Evolutionary conservation across 208 protist species (phyloP).

Genomic region (Tetramitus jugosus): DNA sequence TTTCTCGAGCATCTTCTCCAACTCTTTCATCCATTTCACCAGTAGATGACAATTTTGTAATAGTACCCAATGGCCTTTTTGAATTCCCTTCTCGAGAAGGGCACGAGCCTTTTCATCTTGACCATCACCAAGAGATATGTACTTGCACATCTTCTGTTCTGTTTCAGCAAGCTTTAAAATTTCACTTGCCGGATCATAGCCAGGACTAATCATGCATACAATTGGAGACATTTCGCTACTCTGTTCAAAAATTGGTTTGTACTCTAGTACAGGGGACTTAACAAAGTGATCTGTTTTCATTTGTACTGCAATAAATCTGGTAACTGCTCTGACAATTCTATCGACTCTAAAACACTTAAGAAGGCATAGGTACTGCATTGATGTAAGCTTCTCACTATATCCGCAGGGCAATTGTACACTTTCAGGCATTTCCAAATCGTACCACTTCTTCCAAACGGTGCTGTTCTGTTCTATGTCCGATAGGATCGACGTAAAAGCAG

Average conservation of each 20-base stretch:
- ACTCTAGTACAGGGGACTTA: conserved; percentile 78
- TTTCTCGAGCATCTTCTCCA: conserved; percentile 94
- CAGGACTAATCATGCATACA: conserved; percentile 95
- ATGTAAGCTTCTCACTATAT: conserved; percentile 56
- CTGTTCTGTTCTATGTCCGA: conserved; percentile 55
- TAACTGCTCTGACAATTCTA: conserved; percentile 82
- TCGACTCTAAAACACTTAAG: conserved; percentile 93
- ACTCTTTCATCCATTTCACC: conserved; percentile 89
- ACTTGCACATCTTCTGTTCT: conserved; percentile 84
- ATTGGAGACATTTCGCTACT: conserved; percentile 82
- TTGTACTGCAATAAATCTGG: conserved; percentile 79
- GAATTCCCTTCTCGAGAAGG: conserved; percentile 82
- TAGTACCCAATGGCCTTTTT: conserved; percentile 95
- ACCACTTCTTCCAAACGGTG: conserved; percentile 79
- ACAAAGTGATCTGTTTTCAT: conserved; percentile 86
- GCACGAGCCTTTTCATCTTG: conserved; percentile 90
- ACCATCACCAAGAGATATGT: conserved; percentile 92
- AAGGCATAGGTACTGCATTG: conserved; percentile 85
- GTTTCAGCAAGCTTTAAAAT: conserved; percentile 92
- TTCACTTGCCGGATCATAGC: conserved; percentile 93
- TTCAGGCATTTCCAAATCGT: conserved; percentile 80
- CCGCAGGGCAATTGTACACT: conserved; percentile 38
- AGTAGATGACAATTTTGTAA: conserved; percentile 98
- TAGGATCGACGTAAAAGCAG: conserved; percentile 65
- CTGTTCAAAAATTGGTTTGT: conserved; percentile 77